Evolutionary conservation across 306 rosid species (phyloP).

Genomic region (Medicago ruthenica): DNA sequence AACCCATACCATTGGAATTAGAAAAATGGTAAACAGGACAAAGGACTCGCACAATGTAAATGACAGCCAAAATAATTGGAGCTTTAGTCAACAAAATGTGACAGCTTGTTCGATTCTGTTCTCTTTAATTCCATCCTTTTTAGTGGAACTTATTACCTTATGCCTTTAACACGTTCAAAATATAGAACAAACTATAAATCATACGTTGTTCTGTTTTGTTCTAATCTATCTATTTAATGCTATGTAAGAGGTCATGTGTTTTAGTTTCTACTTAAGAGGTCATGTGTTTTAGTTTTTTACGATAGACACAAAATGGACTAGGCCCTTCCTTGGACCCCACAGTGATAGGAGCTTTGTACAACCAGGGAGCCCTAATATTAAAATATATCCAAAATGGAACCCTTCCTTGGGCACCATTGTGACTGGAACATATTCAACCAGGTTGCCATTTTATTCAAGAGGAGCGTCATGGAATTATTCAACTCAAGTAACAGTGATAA

Average conservation of each 20-base stretch:
- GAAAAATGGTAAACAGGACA: constrained; percentile 1
- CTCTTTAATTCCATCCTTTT: neutral
- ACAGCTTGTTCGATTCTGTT: neutral
- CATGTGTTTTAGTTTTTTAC: neutral
- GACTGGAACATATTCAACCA: neutral
- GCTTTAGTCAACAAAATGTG: neutral
- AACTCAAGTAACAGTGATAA: constrained; percentile 1
- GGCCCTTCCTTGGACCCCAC: neutral
- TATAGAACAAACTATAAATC: neutral
- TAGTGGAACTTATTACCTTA: neutral
- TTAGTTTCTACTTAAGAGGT: neutral
- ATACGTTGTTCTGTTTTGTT: neutral
- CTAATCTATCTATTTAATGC: neutral
- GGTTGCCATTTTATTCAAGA: neutral
- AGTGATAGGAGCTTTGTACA: neutral
- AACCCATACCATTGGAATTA: neutral
- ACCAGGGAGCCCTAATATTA: neutral
- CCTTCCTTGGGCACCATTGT: neutral
- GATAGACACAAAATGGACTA: neutral
- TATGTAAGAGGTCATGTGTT: neutral
- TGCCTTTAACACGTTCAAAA: neutral
- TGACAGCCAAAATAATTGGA: neutral
- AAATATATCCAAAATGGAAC: constrained; percentile 1
- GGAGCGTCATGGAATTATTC: neutral
- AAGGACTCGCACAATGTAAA: neutral